Conservation (phyloP, 805 yeast species). For the Jamesozyma jinghongensis region DNA sequence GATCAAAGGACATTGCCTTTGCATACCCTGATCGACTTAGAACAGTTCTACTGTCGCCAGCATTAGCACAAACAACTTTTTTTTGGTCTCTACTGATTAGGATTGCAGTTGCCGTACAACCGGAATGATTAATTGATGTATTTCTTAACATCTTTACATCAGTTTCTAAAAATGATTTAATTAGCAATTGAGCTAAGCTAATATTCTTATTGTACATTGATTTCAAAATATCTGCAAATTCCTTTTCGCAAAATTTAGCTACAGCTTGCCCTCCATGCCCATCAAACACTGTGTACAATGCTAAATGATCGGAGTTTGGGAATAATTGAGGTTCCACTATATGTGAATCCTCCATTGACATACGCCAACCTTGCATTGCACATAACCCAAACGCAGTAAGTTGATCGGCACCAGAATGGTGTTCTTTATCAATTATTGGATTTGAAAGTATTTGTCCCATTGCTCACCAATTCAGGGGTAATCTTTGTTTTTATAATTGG, state of each 20-base stretch:
- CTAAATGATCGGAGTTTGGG: slow-evolving; percentile 39
- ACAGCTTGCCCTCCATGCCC: slow-evolving; percentile 95
- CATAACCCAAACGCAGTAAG: slow-evolving; percentile 73
- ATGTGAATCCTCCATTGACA: slow-evolving; percentile 95
- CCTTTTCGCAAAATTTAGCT: slow-evolving; percentile 78
- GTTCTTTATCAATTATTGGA: slow-evolving; percentile 65
- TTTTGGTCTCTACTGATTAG: slow-evolving; percentile 45
- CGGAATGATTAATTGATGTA: slow-evolving; percentile 71
- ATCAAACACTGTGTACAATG: slow-evolving; percentile 90
- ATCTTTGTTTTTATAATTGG: too few relatives aligned
- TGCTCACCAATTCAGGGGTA: not conserved
- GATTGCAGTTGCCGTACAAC: slow-evolving; percentile 93
- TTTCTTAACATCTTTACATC: slow-evolving; percentile 74
- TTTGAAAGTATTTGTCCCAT: slow-evolving; percentile 98
- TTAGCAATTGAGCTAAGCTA: slow-evolving; percentile 26
- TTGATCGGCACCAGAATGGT: slow-evolving; percentile 60
- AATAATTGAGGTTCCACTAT: slow-evolving; percentile 36
- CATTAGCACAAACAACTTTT: slow-evolving; percentile 69
- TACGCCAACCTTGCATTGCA: slow-evolving; percentile 99
- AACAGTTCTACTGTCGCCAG: slow-evolving; percentile 94
- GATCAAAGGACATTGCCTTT: slow-evolving; percentile 75
- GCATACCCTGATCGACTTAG: slow-evolving; percentile 75
- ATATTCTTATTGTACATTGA: slow-evolving; percentile 32
- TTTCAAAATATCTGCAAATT: slow-evolving; percentile 58
- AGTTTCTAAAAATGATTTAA: slow-evolving; percentile 73